Percentiles rank a stretch among this genome's conserved stretches.
Evolutionary conservation across 257 asterid species (phyloP).

Genomic region (Fraxinus quadrangulata): DNA sequence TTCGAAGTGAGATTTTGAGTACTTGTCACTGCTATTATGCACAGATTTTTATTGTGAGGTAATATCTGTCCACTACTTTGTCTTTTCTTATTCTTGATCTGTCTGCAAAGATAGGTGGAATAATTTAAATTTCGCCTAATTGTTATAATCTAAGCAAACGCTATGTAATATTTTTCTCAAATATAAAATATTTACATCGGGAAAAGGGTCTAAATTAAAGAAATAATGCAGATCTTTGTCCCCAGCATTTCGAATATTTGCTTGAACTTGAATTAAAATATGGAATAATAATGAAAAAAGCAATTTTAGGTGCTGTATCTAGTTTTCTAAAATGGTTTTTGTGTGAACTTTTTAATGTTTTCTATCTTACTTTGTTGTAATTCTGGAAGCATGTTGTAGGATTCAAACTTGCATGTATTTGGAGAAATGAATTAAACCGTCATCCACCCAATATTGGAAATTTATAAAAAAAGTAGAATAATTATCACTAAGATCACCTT

Average conservation of each 20-base stretch:
- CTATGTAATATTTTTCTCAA: conserved; percentile 23
- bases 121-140: conserved; percentile 13
- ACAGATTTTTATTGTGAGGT: conserved; percentile 41
- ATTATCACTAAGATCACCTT: too few species aligned
- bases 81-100: conserved; percentile 39
- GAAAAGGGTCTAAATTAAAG: conserved; percentile 23
- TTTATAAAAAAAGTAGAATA: too few species aligned
- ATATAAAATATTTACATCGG: conserved; percentile 40
- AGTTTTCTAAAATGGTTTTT: too few species aligned
- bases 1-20: conserved; percentile 78
- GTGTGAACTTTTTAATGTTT: too few species aligned
- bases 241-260: conserved; percentile 21
- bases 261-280: not conserved
- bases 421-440: too few species aligned
- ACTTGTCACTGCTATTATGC: conserved; percentile 46
- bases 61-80: conserved; percentile 25
- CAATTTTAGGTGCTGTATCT: not conserved
- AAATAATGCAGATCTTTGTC: conserved; percentile 30
- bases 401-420: too few species aligned
- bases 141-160: conserved; percentile 20
- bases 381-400: too few species aligned
- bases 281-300: too few species aligned
- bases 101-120: conserved; percentile 33
- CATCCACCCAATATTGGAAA: too few species aligned
- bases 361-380: too few species aligned